These are phyloP conservation scores for Collybiopsis luxurians DNA, from an alignment of 768 basidiomycete genomes.

Conservation along the genomic window DNA sequence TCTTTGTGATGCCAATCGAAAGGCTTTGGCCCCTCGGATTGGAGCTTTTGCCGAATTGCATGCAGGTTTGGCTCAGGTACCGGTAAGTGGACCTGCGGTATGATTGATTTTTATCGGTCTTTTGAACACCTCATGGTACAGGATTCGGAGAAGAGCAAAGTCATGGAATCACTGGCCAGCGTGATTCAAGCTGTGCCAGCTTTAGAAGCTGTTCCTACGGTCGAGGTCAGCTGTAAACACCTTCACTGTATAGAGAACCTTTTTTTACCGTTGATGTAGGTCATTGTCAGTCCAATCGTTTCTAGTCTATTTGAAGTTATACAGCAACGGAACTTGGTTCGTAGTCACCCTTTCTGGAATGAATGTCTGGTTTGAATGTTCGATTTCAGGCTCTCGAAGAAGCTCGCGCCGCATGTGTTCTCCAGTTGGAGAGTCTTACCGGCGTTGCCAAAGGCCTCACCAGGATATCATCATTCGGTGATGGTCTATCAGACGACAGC, in stretches of 20 bases:
- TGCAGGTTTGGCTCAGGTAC: conserved; percentile 68
- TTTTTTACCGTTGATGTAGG: conserved; percentile 32
- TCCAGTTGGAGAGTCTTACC: conserved; percentile 76
- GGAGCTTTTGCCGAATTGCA: conserved; percentile 83
- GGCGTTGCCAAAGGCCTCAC: conserved; percentile 90
- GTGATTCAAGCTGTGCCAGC: conserved; percentile 90
- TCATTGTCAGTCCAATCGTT: conserved; percentile 74
- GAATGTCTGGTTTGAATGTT: not conserved
- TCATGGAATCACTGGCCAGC: conserved; percentile 88
- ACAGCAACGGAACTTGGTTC: conserved; percentile 40
- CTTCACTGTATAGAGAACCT: not conserved
- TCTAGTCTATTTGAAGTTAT: conserved; percentile 65
- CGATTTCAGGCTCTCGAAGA: conserved; percentile 64
- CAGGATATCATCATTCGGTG: conserved; percentile 40
- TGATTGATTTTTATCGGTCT: not conserved
- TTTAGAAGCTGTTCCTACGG: conserved; percentile 70
- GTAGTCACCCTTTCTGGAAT: not conserved
- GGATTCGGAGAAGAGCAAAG: conserved; percentile 88
- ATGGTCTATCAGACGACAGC: conserved; percentile 32
- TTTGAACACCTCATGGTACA: conserved; percentile 21
- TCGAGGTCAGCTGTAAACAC: conserved; percentile 48
- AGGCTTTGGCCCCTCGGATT: conserved; percentile 81
- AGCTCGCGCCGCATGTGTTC: conserved; percentile 59
- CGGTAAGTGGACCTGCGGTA: conserved; percentile 44
- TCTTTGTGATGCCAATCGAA: conserved; percentile 86